phyloP scores from a whole-genome alignment of 106 monocot species.

The Hemerocallis citrina region DNA sequence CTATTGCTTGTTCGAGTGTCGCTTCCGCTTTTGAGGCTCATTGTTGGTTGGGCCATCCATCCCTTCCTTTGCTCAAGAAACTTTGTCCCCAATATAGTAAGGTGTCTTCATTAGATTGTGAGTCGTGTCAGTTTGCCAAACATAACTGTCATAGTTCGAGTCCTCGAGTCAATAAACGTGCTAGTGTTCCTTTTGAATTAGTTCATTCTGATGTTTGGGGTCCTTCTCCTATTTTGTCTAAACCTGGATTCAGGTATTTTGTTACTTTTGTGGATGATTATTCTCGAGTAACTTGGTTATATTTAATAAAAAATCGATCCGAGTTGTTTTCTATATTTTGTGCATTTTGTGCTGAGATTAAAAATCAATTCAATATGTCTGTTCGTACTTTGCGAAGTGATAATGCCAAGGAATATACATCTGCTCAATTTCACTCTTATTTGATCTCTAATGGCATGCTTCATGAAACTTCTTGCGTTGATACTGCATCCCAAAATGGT shows the following conservation, averaged over 20 bases:
- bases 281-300: too few relatives aligned
- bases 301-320: not conserved
- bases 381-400: not conserved
- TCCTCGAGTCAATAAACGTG: not conserved
- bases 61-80: not conserved
- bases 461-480: not conserved
- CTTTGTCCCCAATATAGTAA: not conserved
- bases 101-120: not conserved
- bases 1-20: not conserved
- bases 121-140: not conserved
- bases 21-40: not conserved
- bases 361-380: not conserved
- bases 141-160: not conserved
- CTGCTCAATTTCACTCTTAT: not conserved
- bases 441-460: not conserved
- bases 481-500: not conserved
- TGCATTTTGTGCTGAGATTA: not conserved
- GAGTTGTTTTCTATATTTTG: not conserved
- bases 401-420: not conserved
- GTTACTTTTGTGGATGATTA: too few relatives aligned
- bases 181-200: not conserved
- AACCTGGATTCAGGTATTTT: not conserved
- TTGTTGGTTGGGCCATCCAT: conserved; percentile 4
- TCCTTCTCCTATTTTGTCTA: not conserved
- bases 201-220: not conserved